Evolutionary conservation across 768 basidiomycete genomes (phyloP), one percentile per base, ranked within the genome.

Genomic region (Chlorophyllum brunneum): DNA sequence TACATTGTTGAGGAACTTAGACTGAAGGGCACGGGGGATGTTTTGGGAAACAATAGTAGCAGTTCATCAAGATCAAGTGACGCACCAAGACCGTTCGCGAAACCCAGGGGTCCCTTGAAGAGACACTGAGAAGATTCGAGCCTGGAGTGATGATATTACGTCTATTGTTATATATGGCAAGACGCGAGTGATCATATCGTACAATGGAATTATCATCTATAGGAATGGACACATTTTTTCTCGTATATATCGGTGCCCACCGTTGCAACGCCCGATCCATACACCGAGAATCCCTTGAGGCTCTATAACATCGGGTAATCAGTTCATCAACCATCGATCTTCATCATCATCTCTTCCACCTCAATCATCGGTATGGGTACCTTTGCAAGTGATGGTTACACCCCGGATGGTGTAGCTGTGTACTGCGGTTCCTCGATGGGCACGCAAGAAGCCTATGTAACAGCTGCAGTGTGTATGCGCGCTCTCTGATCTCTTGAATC

Each of bases 391-490:
- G 15, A 13, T 10, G 26, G 9, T n/a, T n/a, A n/a, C n/a, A n/a
- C n/a, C n/a, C n/a, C n/a, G n/a, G 58, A 36, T 54, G 76, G 80
- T 5, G 75, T 90, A n/a, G 85, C 87, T 2, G 91, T 93, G 4
- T 93, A 88, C 61, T 95, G 94, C 63, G 94, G 82, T 6, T 87
- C 92, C 0, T 87, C 83, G 0, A 60, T 75, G 0, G 92, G 93
- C 22, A 79, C 70, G 29, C 69, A 77, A 45, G 69, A 76, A 8
- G 82, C 83, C 1, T 93, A 80, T 63, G 67, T 74, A 22, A 66
- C 73, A 16, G 90, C 92, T 11, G 92, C 92, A 1, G 52, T 67
- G 33, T 90, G 90, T 90, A 56, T 58, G 88, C 13, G 13, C n/a
- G n/a, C n/a, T 31, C 31, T 40, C 23, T 2, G 7, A 22, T 2